Base-by-base conservation (phyloP, 805 yeast genomes). In the Candida caryicola region DNA sequence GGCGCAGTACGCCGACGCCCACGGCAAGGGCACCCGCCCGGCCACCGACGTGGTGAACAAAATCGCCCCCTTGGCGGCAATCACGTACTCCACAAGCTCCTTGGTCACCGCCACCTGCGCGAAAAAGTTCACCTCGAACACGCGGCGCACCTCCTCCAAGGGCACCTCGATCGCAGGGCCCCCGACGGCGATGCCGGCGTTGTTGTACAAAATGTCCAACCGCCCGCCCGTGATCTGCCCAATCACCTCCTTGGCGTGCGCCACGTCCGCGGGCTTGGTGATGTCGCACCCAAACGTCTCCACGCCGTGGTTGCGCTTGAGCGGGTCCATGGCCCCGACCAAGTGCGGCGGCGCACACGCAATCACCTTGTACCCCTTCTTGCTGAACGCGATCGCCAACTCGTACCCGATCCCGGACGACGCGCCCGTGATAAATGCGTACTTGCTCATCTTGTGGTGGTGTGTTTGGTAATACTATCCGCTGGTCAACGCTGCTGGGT, bases 151-250 rank as follows among this genome's bases (percentile, higher is more conserved):
- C 6, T 45, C 36, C 2, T 46, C 50, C 26, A 56, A 58, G n/a
- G 54, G 52, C 3, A 53, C 42, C 31, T 67, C 73, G n/a, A 57
- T 45, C 8, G 65, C 57, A 0, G 72, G 58, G 2, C 60, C 60
- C 36, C 50, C 61, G 30, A 28, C 32, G 26, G 48, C 44, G 31
- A 59, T 51, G 1, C 75, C 74, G 7, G 73, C 75, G 43, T 70
- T 71, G 44, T 69, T 63, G 51, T 61, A 70, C 21, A 71, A 52
- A 5, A 67, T 46, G 37, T 69, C 64, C 25, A 71, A 45, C 18
- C 39, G 42, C 1, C 69, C 71, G 7, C 56, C 62, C 19, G 61
- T 59, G 17, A 57, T 49, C 4, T 43, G 36, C 17, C 48, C 51
- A 10, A 65, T 47, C 0, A 49, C 23, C 5, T 49, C 46, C 4